Evolutionary conservation across 176 grass and related monocot species (phyloP).

Genomic region (Coix lacrymajobi): DNA sequence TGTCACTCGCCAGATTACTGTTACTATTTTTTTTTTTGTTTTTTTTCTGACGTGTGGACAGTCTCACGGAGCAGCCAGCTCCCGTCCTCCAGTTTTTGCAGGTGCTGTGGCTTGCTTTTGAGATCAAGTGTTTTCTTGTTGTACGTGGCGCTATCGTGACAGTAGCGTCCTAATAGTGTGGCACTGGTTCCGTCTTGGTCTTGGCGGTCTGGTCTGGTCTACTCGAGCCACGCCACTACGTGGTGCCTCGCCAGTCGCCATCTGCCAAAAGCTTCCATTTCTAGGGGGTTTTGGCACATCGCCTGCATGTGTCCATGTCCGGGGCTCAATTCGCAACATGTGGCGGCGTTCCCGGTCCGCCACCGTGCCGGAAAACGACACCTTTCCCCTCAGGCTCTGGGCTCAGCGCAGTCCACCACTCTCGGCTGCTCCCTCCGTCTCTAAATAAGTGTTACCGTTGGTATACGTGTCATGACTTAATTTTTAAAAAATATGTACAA

Average conservation of each 20-base stretch:
- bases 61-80: not conserved
- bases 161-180: not conserved
- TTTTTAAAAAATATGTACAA: no score
- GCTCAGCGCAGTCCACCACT: not conserved
- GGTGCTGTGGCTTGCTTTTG: not conserved
- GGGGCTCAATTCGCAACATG: conserved; percentile 17
- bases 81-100: not conserved
- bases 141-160: no score
- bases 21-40: not conserved
- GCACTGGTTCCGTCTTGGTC: not conserved
- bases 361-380: conserved; percentile 14
- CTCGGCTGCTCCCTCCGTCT: no score
- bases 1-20: not conserved
- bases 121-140: not conserved
- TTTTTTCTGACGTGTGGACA: not conserved
- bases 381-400: not conserved
- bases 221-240: not conserved
- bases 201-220: conserved; percentile 9
- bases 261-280: conserved; percentile 28
- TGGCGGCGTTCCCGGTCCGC: conserved; percentile 22
- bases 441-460: no score
- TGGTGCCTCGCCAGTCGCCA: not conserved
- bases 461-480: no score
- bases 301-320: conserved; percentile 24
- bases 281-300: not conserved